phyloP scores from a whole-genome alignment of 148 eudicot species.

The Rhododendron williamsianum region DNA sequence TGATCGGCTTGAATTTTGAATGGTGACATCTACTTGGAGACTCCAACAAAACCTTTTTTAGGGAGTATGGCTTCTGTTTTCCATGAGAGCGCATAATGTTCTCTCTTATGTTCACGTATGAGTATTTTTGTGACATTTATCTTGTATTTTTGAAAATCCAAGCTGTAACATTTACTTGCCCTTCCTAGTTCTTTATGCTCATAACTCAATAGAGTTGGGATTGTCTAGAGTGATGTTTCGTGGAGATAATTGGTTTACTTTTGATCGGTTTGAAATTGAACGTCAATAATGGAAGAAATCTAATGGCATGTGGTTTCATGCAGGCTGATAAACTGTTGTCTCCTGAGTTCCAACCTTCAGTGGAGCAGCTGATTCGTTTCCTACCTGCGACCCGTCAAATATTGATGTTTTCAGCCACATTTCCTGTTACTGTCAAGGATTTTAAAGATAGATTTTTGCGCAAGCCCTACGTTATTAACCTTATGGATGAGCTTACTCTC shows the following conservation, averaged over 20 bases:
- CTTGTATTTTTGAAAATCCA: neutral
- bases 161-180: neutral
- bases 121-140: neutral
- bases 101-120: neutral
- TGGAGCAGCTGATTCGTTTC: slow-evolving; percentile 64
- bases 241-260: neutral
- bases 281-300: neutral
- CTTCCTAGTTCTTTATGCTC: neutral
- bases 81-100: neutral
- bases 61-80: neutral
- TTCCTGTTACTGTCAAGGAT: slow-evolving; percentile 87
- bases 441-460: slow-evolving; percentile 72
- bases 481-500: slow-evolving; percentile 88
- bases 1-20: neutral
- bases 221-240: neutral
- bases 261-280: neutral
- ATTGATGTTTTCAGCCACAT: slow-evolving; percentile 85
- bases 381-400: slow-evolving; percentile 60
- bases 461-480: slow-evolving; percentile 76
- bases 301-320: slow-evolving; percentile 16
- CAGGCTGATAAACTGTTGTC: slow-evolving; percentile 84
- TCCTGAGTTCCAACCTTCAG: slow-evolving; percentile 75
- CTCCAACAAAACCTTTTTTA: neutral
- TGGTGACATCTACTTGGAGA: neutral
- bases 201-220: neutral